Percentiles rank a stretch among this genome's conserved stretches.
Evolutionary conservation across 148 eudicot genomes (phyloP).

Genomic region (Rhododendron molle): DNA sequence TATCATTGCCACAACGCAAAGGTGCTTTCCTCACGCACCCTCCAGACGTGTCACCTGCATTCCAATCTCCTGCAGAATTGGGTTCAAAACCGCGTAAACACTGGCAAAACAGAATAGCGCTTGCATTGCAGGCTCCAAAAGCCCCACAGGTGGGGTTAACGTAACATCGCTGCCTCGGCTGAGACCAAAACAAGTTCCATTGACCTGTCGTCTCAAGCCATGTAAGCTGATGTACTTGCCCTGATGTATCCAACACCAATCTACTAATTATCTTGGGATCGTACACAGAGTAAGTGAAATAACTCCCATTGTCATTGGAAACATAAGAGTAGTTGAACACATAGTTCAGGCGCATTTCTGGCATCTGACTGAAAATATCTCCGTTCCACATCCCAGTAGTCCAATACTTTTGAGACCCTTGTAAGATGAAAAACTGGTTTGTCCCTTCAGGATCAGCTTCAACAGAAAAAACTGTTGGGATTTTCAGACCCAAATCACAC

Average conservation of each 20-base stretch:
- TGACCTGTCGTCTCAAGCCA: neutral
- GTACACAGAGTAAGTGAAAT: constrained; percentile 17
- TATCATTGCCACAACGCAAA: constrained; percentile 10
- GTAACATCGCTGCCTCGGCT: constrained; percentile 18
- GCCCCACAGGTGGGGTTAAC: constrained; percentile 19
- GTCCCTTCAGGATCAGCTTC: neutral
- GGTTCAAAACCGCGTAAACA: constrained; percentile 22
- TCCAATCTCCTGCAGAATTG: neutral
- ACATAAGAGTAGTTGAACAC: constrained; percentile 13
- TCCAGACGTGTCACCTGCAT: constrained; percentile 18
- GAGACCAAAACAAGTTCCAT: constrained; percentile 20
- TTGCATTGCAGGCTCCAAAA: constrained; percentile 21
- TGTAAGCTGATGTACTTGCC: constrained; percentile 6
- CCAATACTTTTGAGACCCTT: neutral
- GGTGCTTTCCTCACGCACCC: constrained; percentile 17
- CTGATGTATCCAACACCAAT: constrained; percentile 21
- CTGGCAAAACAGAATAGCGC: neutral
- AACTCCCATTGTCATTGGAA: constrained; percentile 17
- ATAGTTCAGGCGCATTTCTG: constrained; percentile 18
- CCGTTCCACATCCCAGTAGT: constrained; percentile 6
- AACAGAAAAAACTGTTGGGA: too few species aligned
- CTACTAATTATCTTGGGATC: neutral
- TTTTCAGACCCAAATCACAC: too few species aligned
- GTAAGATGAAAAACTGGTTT: neutral
- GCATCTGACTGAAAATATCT: neutral